Evolutionary conservation across 2,329 filamentous ascomycete genomes (phyloP).

Genomic region (Cryphonectria radicalis): DNA sequence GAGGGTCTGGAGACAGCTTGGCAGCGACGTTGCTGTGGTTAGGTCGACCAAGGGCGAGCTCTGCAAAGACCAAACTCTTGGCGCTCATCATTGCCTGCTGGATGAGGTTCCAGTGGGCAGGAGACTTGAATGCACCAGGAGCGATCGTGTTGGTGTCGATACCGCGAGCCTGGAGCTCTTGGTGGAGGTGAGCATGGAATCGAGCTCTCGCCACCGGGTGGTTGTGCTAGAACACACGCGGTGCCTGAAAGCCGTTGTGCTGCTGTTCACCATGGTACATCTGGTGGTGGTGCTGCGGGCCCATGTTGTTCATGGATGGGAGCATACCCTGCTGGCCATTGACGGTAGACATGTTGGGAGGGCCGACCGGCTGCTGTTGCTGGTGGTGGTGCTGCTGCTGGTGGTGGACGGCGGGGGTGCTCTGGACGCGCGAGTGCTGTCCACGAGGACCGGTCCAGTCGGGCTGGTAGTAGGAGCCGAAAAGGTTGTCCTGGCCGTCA

Average conservation of each 20-base stretch:
- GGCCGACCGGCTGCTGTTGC: constrained; percentile 17
- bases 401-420: constrained; percentile 20
- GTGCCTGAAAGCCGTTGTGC: constrained; percentile 18
- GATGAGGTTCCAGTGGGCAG: background rate
- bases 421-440: constrained; percentile 26
- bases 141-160: background rate
- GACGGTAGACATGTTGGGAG: constrained; percentile 11
- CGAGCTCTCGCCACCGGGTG: background rate
- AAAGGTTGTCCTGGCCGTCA: constrained; percentile 16
- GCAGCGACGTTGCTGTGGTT: background rate
- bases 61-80: background rate
- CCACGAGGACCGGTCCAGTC: constrained; percentile 20
- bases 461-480: constrained; percentile 13
- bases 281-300: constrained; percentile 22
- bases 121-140: too few species aligned
- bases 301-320: constrained; percentile 26
- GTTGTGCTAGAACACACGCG: constrained; percentile 12
- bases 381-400: constrained; percentile 15
- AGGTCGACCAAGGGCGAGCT: background rate
- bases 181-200: background rate
- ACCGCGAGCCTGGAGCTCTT: background rate
- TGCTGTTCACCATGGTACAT: constrained; percentile 11
- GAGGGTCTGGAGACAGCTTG: background rate
- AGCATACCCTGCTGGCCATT: constrained; percentile 17
- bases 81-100: background rate